phyloP scores from a whole-genome alignment of 768 basidiomycete genomes.

The Auricularia sp. region DNA sequence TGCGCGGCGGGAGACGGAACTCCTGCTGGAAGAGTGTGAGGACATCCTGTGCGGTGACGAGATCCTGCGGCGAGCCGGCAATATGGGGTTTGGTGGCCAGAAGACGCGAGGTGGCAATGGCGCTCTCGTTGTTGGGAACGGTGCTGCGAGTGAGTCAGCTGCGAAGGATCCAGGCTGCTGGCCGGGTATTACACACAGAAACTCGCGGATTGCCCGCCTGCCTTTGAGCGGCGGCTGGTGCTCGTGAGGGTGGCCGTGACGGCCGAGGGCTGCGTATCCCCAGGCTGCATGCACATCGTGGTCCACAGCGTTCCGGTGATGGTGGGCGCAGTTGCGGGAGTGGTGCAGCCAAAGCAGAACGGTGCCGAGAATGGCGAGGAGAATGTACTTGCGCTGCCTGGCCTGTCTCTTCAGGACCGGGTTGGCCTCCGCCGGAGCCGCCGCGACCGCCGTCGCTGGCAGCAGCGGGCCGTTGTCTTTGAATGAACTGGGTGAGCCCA shows the following conservation, averaged over 20 bases:
- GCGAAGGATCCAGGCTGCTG: neutral
- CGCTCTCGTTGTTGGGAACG: conserved; percentile 48
- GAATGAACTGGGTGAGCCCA: neutral
- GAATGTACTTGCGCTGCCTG: neutral
- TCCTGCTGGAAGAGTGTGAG: conserved; percentile 53
- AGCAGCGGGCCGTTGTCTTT: neutral
- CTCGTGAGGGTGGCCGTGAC: neutral
- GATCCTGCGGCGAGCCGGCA: conserved; percentile 54
- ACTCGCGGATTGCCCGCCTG: neutral
- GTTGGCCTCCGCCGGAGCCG: neutral
- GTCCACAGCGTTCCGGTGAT: neutral
- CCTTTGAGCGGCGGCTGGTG: neutral
- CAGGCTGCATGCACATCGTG: neutral
- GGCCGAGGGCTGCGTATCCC: neutral
- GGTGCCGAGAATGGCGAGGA: neutral
- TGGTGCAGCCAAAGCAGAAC: neutral
- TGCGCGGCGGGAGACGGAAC: neutral
- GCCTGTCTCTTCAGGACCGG: neutral
- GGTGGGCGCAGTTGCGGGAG: neutral
- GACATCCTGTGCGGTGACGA: conserved; percentile 53
- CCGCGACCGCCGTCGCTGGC: neutral
- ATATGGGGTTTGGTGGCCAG: conserved; percentile 65
- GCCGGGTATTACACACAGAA: neutral
- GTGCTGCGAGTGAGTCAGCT: conserved; percentile 26
- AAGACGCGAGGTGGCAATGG: conserved; percentile 42